A percentile compares a stretch with the other conserved stretches of the same genome.
phyloP scores from a whole-genome alignment of 176 grass and related monocot species.

The Carex parvula region DNA sequence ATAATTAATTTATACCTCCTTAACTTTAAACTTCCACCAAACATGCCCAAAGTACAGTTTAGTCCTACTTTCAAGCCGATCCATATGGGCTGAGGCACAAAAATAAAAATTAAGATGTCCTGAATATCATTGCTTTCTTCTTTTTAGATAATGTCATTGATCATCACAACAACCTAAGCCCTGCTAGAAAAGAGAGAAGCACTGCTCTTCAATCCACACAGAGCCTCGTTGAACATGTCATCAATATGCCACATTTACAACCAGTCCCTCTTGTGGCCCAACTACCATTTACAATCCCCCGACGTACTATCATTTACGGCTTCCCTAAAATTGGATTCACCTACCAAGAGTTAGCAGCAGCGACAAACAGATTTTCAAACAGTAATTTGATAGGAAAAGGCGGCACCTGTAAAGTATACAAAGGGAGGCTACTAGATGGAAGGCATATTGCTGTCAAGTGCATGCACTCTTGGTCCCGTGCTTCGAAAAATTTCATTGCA shows the following conservation, averaged over 20 bases:
- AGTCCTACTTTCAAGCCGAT: background rate
- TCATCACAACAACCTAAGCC: background rate
- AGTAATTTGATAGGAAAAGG: slow-evolving; percentile 75
- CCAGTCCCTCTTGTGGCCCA: background rate
- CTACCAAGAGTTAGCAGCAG: slow-evolving; percentile 25
- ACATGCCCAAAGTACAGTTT: background rate
- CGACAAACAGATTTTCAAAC: slow-evolving; percentile 31
- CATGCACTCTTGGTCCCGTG: slow-evolving; percentile 66
- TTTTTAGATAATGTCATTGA: background rate
- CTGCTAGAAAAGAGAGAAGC: slow-evolving; percentile 2
- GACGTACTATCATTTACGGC: slow-evolving; percentile 7
- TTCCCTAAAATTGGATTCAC: slow-evolving; percentile 28
- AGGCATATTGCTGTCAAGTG: slow-evolving; percentile 72
- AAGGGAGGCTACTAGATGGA: slow-evolving; percentile 57
- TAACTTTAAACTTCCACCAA: no score
- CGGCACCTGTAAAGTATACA: slow-evolving; percentile 68
- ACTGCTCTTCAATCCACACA: background rate
- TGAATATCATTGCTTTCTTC: background rate
- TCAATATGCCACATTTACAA: background rate
- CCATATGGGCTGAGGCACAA: background rate
- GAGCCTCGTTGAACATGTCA: slow-evolving; percentile 3
- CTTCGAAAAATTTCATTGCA: slow-evolving; percentile 62
- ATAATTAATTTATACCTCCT: no score
- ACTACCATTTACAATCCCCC: slow-evolving; percentile 5
- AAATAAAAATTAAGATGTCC: no score